Conservation (phyloP, 495 filamentous ascomycete genomes). For the Collariella sp. region DNA sequence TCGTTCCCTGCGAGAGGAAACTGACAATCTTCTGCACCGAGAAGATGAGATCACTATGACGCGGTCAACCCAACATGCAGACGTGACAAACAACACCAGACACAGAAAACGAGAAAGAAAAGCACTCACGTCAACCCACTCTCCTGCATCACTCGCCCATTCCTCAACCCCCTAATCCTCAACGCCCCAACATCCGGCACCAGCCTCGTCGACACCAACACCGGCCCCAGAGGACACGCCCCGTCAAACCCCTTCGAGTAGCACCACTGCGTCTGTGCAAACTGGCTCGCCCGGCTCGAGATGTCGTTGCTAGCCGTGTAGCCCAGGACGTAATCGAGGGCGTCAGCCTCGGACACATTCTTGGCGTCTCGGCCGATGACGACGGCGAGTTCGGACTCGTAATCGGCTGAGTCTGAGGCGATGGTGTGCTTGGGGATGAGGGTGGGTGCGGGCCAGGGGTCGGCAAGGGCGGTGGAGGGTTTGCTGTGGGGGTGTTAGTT, state of each 20-base stretch:
- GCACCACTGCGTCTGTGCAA: constrained; percentile 41
- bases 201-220: constrained; percentile 44
- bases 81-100: no score
- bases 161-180: constrained; percentile 36
- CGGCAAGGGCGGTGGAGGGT: constrained; percentile 34
- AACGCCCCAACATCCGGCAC: constrained; percentile 38
- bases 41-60: constrained; percentile 41
- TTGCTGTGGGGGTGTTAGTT: constrained; percentile 20
- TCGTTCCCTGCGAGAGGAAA: constrained; percentile 44
- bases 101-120: background rate
- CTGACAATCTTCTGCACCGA: constrained; percentile 36
- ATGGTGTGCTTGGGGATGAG: constrained; percentile 38
- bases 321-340: constrained; percentile 37
- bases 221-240: constrained; percentile 44
- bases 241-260: constrained; percentile 43
- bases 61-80: no score
- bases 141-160: constrained; percentile 42
- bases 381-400: constrained; percentile 42
- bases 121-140: constrained; percentile 41
- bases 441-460: constrained; percentile 40
- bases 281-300: constrained; percentile 34
- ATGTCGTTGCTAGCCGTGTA: constrained; percentile 44
- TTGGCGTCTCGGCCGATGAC: constrained; percentile 40
- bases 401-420: constrained; percentile 33
- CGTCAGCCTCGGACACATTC: constrained; percentile 40